phyloP scores from a whole-genome alignment of 225 moss, liverwort and hornwort species.

The Sphagnum tenellum region DNA sequence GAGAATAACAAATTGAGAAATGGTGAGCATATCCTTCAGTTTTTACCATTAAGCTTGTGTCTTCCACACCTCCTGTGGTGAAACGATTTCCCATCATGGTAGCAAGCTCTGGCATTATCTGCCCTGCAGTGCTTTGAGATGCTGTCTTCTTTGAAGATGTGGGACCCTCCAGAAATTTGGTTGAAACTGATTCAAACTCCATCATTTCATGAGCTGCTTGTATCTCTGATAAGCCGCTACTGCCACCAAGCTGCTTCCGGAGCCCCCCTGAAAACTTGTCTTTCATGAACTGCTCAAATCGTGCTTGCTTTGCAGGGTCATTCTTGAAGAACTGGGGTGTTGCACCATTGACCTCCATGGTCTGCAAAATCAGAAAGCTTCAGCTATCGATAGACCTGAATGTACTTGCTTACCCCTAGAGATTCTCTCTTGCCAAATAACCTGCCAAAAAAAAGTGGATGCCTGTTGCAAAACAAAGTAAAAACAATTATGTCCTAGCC shows the following conservation, averaged over 20 bases:
- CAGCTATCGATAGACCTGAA: too few relatives aligned
- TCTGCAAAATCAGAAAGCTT: slow-evolving; percentile 14
- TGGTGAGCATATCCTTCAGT: background rate
- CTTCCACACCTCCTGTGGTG: slow-evolving; percentile 48
- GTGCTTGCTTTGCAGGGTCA: slow-evolving; percentile 53
- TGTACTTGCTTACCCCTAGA: background rate
- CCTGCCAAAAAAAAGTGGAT: background rate
- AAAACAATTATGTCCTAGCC: background rate
- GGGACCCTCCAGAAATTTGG: slow-evolving; percentile 31
- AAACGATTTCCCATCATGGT: slow-evolving; percentile 75
- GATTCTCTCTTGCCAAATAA: background rate
- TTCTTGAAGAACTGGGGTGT: slow-evolving; percentile 26
- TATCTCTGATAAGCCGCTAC: slow-evolving; percentile 50
- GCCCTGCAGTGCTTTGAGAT: slow-evolving; percentile 15
- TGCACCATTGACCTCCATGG: slow-evolving; percentile 16
- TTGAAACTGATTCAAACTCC: slow-evolving; percentile 58
- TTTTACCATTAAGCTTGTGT: slow-evolving; percentile 24
- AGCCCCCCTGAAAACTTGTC: slow-evolving; percentile 66
- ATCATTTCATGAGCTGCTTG: slow-evolving; percentile 63
- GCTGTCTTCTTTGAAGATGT: slow-evolving; percentile 17
- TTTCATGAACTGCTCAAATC: slow-evolving; percentile 62
- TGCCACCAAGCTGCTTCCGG: slow-evolving; percentile 46
- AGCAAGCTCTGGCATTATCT: slow-evolving; percentile 50
- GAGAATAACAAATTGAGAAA: too few relatives aligned
- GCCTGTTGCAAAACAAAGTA: background rate